Percentiles rank a stretch among this genome's conserved stretches.
Conservation (phyloP, 139 green algal species). For the Penium margaritaceum region DNA sequence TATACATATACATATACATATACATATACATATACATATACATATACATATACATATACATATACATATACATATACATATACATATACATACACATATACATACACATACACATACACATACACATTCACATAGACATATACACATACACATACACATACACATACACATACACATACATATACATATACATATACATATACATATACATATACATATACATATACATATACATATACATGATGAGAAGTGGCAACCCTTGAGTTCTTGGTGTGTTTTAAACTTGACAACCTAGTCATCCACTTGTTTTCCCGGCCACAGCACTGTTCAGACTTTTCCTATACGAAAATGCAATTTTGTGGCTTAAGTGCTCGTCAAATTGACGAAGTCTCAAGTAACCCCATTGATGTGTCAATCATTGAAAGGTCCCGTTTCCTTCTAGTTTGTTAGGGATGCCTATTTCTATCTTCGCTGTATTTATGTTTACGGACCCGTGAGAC, state of each 20-base stretch:
- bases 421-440: too few species aligned
- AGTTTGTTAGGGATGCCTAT: too few species aligned
- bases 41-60: slow-evolving; percentile 15
- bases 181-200: not conserved
- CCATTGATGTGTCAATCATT: too few species aligned
- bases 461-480: too few species aligned
- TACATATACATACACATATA: slow-evolving; percentile 5
- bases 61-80: slow-evolving; percentile 7
- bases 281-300: not conserved
- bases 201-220: not conserved
- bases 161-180: slow-evolving; percentile 4
- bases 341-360: not conserved
- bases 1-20: not conserved
- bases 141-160: slow-evolving; percentile 4
- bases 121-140: slow-evolving; percentile 10
- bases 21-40: not conserved
- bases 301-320: not conserved
- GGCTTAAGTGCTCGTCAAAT: not conserved
- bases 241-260: not conserved
- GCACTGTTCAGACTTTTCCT: not conserved
- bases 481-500: too few species aligned
- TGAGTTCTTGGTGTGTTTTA: not conserved
- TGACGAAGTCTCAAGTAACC: too few species aligned
- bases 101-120: slow-evolving; percentile 13
- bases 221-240: not conserved